These are phyloP conservation scores for Rhodotorula sp. DNA, from an alignment of 1,284 basidiomycete species.

Conservation along the genomic window DNA sequence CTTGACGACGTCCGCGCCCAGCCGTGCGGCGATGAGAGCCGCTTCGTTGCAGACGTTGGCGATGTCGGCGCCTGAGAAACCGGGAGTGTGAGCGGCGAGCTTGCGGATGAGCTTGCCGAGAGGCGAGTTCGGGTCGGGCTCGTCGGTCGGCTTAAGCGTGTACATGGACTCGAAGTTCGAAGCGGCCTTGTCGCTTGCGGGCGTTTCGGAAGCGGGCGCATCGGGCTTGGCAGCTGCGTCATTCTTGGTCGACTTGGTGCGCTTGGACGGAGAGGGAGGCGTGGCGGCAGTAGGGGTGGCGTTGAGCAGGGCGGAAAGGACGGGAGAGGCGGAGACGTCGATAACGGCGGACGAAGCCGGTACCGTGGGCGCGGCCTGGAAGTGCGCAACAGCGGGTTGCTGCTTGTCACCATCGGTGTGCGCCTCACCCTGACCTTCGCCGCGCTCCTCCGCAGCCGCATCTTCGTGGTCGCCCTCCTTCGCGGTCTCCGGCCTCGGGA, in stretches of 20 bases:
- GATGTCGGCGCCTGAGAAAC: conserved; percentile 97
- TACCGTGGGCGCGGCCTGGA: conserved; percentile 1
- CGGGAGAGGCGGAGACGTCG: conserved; percentile 16
- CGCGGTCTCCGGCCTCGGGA: background rate
- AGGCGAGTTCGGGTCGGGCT: conserved; percentile 53
- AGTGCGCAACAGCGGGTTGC: conserved; percentile 17
- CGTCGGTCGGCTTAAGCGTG: conserved; percentile 38
- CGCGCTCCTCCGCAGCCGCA: conserved; percentile 3
- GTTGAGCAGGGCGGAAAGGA: conserved; percentile 20
- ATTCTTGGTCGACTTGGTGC: conserved; percentile 1
- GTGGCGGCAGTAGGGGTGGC: conserved; percentile 21
- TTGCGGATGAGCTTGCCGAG: conserved; percentile 77
- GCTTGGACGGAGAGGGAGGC: conserved; percentile 2
- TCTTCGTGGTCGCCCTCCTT: conserved; percentile 4
- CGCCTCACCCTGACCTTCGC: conserved; percentile 10
- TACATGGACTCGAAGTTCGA: conserved; percentile 43
- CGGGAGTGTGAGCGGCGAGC: conserved; percentile 91
- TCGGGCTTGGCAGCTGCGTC: conserved; percentile 1
- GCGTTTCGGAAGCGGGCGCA: background rate
- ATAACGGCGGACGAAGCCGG: background rate
- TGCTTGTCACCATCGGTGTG: background rate
- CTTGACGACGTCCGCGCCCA: conserved; percentile 72
- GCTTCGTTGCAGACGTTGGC: conserved; percentile 99
- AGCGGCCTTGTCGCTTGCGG: background rate
- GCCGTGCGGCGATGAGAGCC: conserved; percentile 89